phyloP scores from a whole-genome alignment of 176 grass and related monocot genomes.

The Aegilops tauschii region DNA sequence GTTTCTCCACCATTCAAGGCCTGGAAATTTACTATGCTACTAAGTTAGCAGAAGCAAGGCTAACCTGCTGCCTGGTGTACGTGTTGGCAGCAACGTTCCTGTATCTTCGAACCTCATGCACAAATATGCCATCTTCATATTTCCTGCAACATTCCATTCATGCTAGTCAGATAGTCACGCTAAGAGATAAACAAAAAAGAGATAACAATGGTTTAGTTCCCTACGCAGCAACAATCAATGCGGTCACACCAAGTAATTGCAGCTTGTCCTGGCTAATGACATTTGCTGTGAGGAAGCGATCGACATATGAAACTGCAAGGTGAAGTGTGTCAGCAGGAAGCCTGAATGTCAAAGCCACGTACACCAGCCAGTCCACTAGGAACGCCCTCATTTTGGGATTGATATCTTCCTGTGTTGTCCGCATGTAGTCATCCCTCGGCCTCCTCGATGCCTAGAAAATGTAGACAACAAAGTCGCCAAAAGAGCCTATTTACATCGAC shows the following conservation, averaged over 20 bases:
- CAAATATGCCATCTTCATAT: conserved; percentile 42
- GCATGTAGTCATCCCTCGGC: conserved; percentile 35
- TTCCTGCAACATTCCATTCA: conserved; percentile 44
- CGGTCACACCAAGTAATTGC: conserved; percentile 40
- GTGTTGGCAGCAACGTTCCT: conserved; percentile 22
- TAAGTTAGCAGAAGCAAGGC: neutral
- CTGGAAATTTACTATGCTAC: conserved; percentile 1
- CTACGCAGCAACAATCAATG: conserved; percentile 53
- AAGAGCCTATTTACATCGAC: neutral
- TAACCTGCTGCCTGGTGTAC: conserved; percentile 53
- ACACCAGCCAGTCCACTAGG: conserved; percentile 54
- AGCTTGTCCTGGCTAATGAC: conserved; percentile 6
- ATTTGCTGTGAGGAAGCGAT: conserved; percentile 42
- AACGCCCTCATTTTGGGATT: conserved; percentile 16
- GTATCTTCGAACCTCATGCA: conserved; percentile 18
- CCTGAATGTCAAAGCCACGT: conserved; percentile 33
- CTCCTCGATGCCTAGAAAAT: conserved; percentile 37
- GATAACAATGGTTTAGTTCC: conserved; percentile 8
- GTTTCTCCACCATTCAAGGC: neutral
- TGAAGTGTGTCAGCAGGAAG: conserved; percentile 54
- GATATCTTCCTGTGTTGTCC: conserved; percentile 20
- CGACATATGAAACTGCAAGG: conserved; percentile 48
- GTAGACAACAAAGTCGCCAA: neutral
- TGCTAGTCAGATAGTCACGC: neutral
- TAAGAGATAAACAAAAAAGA: neutral